These are phyloP conservation scores for Hydrangea macrophylla DNA, from an alignment of 148 eudicot species.

Conservation along the genomic window DNA sequence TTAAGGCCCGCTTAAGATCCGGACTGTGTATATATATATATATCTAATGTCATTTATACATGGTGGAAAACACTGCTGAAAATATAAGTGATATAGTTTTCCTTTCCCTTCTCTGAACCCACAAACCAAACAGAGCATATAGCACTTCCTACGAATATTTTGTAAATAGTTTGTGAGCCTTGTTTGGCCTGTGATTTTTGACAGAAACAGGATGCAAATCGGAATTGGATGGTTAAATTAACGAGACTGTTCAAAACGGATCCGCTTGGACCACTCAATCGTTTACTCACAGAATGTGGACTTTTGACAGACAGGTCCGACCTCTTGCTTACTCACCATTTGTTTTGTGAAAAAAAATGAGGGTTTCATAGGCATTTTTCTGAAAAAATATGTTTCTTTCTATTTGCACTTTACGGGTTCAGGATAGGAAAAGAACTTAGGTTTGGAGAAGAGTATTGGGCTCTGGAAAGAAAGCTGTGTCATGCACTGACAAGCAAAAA, in stretches of 20 bases:
- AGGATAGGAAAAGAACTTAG: constrained; percentile 77
- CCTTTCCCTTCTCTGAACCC: no score
- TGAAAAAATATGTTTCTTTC: not conserved
- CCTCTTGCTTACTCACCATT: constrained; percentile 11
- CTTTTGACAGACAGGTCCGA: constrained; percentile 62
- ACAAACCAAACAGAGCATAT: no score
- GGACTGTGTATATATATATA: no score
- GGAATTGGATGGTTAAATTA: constrained; percentile 19
- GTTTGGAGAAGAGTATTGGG: constrained; percentile 84
- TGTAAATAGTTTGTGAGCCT: not conserved
- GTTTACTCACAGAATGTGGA: constrained; percentile 54
- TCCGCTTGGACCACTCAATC: constrained; percentile 62
- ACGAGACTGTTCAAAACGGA: constrained; percentile 36
- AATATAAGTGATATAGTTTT: no score
- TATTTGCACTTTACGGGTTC: constrained; percentile 18
- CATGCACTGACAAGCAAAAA: constrained; percentile 37
- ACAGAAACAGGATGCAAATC: constrained; percentile 35
- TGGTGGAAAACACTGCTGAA: no score
- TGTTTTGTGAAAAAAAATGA: not conserved
- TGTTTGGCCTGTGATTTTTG: not conserved
- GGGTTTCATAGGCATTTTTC: no score
- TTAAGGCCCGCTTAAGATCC: no score
- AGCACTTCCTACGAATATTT: not conserved
- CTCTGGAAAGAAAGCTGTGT: constrained; percentile 88
- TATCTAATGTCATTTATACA: no score